A percentile compares a stretch with the other conserved stretches of the same genome.
Conservation (phyloP, 768 basidiomycete genomes). For the Lactifluus rugatus region DNA sequence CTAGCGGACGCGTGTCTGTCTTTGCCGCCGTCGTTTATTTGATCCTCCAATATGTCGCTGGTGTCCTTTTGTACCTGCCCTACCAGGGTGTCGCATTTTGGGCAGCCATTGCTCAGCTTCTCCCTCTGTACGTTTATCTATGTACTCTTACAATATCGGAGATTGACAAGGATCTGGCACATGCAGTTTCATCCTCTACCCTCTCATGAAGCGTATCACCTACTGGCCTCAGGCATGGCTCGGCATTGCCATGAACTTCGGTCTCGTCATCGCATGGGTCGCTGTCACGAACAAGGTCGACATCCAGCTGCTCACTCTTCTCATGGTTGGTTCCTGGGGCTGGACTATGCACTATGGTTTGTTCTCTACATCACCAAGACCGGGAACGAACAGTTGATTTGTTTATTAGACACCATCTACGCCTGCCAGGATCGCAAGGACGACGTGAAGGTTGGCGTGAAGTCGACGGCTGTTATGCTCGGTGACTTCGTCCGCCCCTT, state of each 20-base stretch:
- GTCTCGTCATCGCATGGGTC: slow-evolving; percentile 41
- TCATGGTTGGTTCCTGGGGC: slow-evolving; percentile 20
- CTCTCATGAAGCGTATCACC: slow-evolving; percentile 46
- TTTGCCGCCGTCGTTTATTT: slow-evolving; percentile 19
- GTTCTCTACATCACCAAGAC: background rate
- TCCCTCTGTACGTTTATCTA: slow-evolving; percentile 16
- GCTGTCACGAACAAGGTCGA: slow-evolving; percentile 31
- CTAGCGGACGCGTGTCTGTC: slow-evolving; percentile 20
- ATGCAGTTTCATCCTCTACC: slow-evolving; percentile 32
- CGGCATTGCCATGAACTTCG: slow-evolving; percentile 42
- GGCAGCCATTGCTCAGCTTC: slow-evolving; percentile 17
- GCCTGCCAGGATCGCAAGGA: slow-evolving; percentile 71
- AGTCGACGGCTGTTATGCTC: slow-evolving; percentile 67
- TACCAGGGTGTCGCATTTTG: slow-evolving; percentile 16
- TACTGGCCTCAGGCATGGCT: slow-evolving; percentile 59
- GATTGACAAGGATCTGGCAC: slow-evolving; percentile 2
- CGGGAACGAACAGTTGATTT: background rate
- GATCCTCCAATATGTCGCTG: slow-evolving; percentile 16
- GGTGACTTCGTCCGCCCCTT: slow-evolving; percentile 52
- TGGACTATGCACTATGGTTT: slow-evolving; percentile 39
- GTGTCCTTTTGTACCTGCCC: slow-evolving; percentile 14
- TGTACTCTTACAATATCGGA: background rate
- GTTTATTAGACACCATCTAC: slow-evolving; percentile 48
- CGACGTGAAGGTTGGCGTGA: slow-evolving; percentile 60
- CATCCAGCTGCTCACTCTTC: slow-evolving; percentile 6